Evolutionary conservation across 2,329 filamentous ascomycete genomes (phyloP), one percentile per base, ranked within the genome.

Genomic region (Botryotinia globosa): DNA sequence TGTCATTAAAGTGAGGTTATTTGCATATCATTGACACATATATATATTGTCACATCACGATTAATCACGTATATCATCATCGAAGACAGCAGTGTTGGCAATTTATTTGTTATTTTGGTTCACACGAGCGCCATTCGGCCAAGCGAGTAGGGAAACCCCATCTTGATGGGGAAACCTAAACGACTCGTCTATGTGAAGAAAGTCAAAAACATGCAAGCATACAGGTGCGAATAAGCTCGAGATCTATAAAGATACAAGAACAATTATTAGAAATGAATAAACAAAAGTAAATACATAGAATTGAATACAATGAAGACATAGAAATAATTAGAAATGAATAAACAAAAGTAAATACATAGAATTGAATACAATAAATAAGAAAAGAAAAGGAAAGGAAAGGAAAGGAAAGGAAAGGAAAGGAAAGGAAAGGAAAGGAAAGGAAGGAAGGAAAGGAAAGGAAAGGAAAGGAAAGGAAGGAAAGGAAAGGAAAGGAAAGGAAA

Each of bases 121-220:
- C 18, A 29, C 22, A 45, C 61, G 61, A 64, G 39, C n/a, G 61
- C 39, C 61, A 63, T 63, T 63, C 39, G n/a, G 61, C 61, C n/a
- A 63, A 25, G 58, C 10, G 22, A 61, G 14, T 8, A 44, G 25
- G 34, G 22, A 63, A 63, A 63, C 16, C 61, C 39, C 4, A 51
- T n/a, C 48, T n/a, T n/a, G 16, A 20, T 61, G 58, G 61, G 61
- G 37, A 63, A 63, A 64, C 61, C 61, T 64, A 42, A 32, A 64
- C 39, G 39, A 64, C 39, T 64, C 61, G n/a, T 64, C 29, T 58
- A 34, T 18, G 20, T 58, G 32, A 61, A 12, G 20, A 22, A 61
- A 12, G 8, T 61, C 20, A 61, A 20, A 25, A 61, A 25, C 29
- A 34, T 25, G 8, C 8, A 10, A 58, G 5, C 1, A 56, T 34